Evolutionary conservation across 306 rosid genomes (phyloP).

Genomic region (Begonia fuchsioides): DNA sequence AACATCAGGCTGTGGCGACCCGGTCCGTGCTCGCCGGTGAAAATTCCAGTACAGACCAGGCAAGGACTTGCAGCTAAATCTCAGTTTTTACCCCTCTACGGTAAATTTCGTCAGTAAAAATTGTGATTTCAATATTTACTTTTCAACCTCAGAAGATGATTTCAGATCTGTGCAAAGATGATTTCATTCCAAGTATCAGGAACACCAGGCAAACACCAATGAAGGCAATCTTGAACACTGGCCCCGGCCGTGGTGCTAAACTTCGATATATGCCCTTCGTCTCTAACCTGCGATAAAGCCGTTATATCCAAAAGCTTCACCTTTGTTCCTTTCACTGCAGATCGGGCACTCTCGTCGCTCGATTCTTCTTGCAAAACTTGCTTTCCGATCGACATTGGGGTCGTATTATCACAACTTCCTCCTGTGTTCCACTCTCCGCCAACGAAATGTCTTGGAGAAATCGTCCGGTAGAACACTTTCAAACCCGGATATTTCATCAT

Average conservation of each 20-base stretch:
- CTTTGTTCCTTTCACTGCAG: constrained; percentile 57
- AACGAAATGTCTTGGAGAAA: constrained; percentile 73
- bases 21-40: too few relatives aligned
- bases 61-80: too few relatives aligned
- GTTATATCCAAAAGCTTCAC: constrained; percentile 66
- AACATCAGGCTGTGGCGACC: too few relatives aligned
- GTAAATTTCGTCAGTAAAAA: too few relatives aligned
- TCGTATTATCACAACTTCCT: constrained; percentile 58
- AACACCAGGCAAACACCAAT: constrained; percentile 89
- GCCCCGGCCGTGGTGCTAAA: constrained; percentile 35
- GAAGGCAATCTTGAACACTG: constrained; percentile 64
- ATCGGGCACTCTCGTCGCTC: constrained; percentile 55
- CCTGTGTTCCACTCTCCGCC: constrained; percentile 90
- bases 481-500: constrained; percentile 47
- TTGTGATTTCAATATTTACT: neutral
- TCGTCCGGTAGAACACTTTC: constrained; percentile 69
- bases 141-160: neutral
- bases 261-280: constrained; percentile 78
- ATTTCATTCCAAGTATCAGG: constrained; percentile 94
- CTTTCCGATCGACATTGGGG: constrained; percentile 49
- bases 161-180: constrained; percentile 62
- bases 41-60: too few relatives aligned
- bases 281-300: constrained; percentile 66
- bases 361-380: constrained; percentile 45
- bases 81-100: too few relatives aligned